phyloP scores from a whole-genome alignment of 2,329 filamentous ascomycete genomes.

The Hymenoscyphus repandus region DNA sequence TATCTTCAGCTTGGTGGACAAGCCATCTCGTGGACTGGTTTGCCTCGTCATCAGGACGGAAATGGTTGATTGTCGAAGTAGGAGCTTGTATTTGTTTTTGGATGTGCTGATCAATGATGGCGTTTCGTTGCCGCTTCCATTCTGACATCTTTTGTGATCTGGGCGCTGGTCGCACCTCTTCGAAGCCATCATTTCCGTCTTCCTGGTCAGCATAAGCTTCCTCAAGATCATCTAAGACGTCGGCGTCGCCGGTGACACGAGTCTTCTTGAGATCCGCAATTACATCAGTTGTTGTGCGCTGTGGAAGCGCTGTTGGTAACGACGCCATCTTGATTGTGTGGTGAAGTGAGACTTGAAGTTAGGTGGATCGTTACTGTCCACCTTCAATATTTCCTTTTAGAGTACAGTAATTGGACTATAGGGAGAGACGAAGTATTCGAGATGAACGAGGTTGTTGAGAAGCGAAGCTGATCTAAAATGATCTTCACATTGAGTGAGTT shows the following conservation, averaged over 20 bases:
- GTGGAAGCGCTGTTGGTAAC: constrained; percentile 12
- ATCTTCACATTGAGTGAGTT: too few relatives aligned
- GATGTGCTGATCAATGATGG: constrained; percentile 43
- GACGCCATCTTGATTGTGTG: neutral
- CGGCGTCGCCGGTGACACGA: neutral
- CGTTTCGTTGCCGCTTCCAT: constrained; percentile 45
- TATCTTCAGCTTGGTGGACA: constrained; percentile 29
- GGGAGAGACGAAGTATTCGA: too few relatives aligned
- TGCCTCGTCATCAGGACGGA: constrained; percentile 19
- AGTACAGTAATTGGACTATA: too few relatives aligned
- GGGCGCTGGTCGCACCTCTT: constrained; percentile 22
- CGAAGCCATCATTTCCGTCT: constrained; percentile 9
- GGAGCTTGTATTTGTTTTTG: constrained; percentile 26
- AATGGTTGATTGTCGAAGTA: constrained; percentile 22
- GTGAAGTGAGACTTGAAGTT: neutral
- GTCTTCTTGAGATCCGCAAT: constrained; percentile 25
- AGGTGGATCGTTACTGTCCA: neutral
- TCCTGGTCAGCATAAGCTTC: constrained; percentile 14
- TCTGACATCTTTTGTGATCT: constrained; percentile 38
- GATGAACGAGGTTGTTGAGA: neutral
- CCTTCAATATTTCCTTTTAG: too few relatives aligned
- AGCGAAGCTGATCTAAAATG: neutral
- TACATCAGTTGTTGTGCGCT: constrained; percentile 25
- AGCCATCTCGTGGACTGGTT: constrained; percentile 29
- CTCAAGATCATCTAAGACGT: neutral